Conservation (phyloP, 805 yeast species). For the Metschnikowia picachoensis region DNA sequence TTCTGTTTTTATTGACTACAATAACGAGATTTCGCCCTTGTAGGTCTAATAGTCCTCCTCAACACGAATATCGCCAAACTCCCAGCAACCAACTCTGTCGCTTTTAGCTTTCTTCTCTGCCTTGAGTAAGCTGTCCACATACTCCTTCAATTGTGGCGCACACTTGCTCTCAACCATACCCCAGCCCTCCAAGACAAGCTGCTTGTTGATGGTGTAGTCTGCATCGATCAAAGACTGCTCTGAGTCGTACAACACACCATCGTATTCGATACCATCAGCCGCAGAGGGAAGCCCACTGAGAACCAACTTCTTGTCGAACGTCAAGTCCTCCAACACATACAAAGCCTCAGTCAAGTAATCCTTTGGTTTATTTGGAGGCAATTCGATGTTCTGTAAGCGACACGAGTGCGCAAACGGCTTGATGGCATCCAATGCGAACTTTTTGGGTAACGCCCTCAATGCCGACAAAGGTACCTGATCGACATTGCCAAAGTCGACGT, state of each 20-base stretch:
- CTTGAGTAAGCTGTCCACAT: constrained; percentile 31
- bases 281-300: constrained; percentile 45
- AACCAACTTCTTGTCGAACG: constrained; percentile 51
- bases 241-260: constrained; percentile 54
- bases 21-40: no score
- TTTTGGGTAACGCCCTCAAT: constrained; percentile 51
- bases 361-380: constrained; percentile 55
- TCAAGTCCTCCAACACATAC: constrained; percentile 49
- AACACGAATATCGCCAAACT: constrained; percentile 66
- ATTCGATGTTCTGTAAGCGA: constrained; percentile 47
- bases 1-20: no score
- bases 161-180: constrained; percentile 47
- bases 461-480: constrained; percentile 43
- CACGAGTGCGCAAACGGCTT: constrained; percentile 58
- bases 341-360: constrained; percentile 55
- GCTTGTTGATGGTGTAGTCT: constrained; percentile 55
- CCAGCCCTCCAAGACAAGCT: constrained; percentile 56
- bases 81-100: constrained; percentile 64
- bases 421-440: constrained; percentile 35
- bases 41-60: constrained; percentile 38
- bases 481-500: constrained; percentile 58
- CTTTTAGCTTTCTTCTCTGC: constrained; percentile 49
- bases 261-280: constrained; percentile 43
- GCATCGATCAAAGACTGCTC: constrained; percentile 51
- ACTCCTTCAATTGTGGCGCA: constrained; percentile 32